Percentiles rank a stretch among this genome's conserved stretches.
These are phyloP conservation scores for Mucor racemosus DNA, from an alignment of 371 early-diverging fungal species.

Conservation along the genomic window DNA sequence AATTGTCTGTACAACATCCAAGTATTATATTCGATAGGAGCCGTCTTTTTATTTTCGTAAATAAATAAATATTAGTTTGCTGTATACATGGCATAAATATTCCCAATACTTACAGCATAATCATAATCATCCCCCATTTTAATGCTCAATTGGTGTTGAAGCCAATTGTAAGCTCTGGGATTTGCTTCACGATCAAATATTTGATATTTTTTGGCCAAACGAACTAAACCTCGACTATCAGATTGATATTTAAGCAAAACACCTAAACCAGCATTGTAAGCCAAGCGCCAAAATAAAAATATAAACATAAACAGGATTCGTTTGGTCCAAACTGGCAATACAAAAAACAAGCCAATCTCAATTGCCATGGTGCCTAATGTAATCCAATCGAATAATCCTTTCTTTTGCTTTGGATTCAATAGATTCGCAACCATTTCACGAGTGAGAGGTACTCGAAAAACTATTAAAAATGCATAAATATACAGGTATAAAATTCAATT, in stretches of 20 bases:
- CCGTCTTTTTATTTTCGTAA: slow-evolving; percentile 43
- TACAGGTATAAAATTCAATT: neutral
- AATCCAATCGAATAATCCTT: slow-evolving; percentile 77
- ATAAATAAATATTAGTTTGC: neutral
- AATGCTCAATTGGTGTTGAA: slow-evolving; percentile 71
- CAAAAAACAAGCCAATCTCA: slow-evolving; percentile 69
- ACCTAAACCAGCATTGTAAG: slow-evolving; percentile 90
- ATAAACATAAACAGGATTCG: slow-evolving; percentile 65
- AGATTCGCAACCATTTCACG: slow-evolving; percentile 77
- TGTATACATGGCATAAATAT: neutral
- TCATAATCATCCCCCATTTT: slow-evolving; percentile 90
- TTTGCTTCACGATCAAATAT: slow-evolving; percentile 62
- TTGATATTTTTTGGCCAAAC: slow-evolving; percentile 63
- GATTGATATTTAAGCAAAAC: slow-evolving; percentile 82
- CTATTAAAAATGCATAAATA: slow-evolving; percentile 26
- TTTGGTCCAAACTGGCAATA: slow-evolving; percentile 54
- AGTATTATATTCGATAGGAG: slow-evolving; percentile 92
- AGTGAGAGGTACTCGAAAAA: slow-evolving; percentile 78
- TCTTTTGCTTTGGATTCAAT: slow-evolving; percentile 65
- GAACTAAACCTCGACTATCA: slow-evolving; percentile 71
- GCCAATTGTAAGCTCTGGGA: slow-evolving; percentile 63
- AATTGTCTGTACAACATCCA: slow-evolving; percentile 95
- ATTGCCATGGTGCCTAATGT: slow-evolving; percentile 71
- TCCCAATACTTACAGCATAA: slow-evolving; percentile 59
- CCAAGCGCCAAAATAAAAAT: slow-evolving; percentile 87